Evolutionary conservation across 139 green algal genomes (phyloP), one percentile per base, ranked within the genome.

Genomic region (Micractinium sp.): DNA sequence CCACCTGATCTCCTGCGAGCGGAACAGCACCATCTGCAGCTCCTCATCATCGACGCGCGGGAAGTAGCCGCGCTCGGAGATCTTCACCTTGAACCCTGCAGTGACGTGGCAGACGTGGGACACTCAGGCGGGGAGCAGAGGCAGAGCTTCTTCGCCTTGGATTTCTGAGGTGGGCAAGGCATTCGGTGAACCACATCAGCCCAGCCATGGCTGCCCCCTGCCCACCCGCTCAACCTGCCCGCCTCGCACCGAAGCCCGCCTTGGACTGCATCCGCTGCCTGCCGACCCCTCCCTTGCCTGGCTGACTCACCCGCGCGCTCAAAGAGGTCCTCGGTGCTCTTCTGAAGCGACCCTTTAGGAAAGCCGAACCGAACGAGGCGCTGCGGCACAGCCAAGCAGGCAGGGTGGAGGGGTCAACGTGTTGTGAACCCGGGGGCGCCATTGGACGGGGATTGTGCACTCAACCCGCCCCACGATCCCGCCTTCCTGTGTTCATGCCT

Each of bases 291-390:
- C 47, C 47, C 47, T 16, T 16, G 47, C 47, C 47, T 56, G 47
- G 47, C 47, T 36, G 1, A 56, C 60, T 35, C 61, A 53, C 90
- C 90, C 35, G 91, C 91, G 16, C 91, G 79, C 14, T 41, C 78
- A 79, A 94, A 94, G 25, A 94, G 74, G 39, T 94, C 90, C 23
- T 94, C 80, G 2, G 91, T 94, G 82, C 63, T 85, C 82, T 94
- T 90, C 87, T 94, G 91, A 63, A 94, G 89, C 73, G 81, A 90
- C 36, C 91, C 91, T 87, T 94, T 94, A 18, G 91, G 91, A 56
- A 94, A 94, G 16, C 91, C 89, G 53, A 93, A 94, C 9, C 80
- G 33, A 4, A 86, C 81, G 14, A 75, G 81, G n/a, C 61, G 81
- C 56, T 75, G 81, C 20, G 35, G 71, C 31, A 33, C 31, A 14